phyloP scores from a whole-genome alignment of 495 filamentous ascomycete genomes.

The Xylaria grammica region DNA sequence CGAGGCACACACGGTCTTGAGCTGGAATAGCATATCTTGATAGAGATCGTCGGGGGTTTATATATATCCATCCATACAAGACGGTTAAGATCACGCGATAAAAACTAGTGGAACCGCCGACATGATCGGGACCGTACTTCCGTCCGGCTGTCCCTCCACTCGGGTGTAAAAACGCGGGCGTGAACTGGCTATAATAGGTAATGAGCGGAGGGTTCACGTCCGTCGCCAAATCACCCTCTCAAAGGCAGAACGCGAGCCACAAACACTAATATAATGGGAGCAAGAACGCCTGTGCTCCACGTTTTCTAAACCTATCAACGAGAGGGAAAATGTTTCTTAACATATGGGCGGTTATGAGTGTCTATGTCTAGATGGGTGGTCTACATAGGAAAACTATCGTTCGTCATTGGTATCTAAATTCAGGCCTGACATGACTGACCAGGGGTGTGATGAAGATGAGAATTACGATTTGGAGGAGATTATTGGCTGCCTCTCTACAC shows the following conservation, averaged over 20 bases:
- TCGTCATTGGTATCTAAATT: not conserved
- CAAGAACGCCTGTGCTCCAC: too few relatives aligned
- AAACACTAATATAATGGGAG: too few relatives aligned
- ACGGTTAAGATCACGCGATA: not conserved
- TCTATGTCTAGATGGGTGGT: not conserved
- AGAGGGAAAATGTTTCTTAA: too few relatives aligned
- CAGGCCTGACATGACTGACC: not conserved
- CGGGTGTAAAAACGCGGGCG: not conserved
- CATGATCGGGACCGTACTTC: not conserved
- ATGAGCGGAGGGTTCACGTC: slow-evolving; percentile 5
- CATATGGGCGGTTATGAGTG: too few relatives aligned
- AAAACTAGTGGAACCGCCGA: not conserved
- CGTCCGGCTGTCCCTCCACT: not conserved
- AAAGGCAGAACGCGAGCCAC: too few relatives aligned
- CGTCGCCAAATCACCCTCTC: not conserved
- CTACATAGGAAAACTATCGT: not conserved
- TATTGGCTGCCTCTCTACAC: slow-evolving; percentile 11
- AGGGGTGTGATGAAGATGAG: not conserved
- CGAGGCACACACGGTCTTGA: too few relatives aligned
- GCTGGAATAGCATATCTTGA: too few relatives aligned
- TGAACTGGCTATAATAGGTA: not conserved
- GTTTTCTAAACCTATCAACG: too few relatives aligned
- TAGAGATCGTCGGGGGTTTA: not conserved
- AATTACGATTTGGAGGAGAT: slow-evolving; percentile 7
- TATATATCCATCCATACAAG: not conserved